Percentiles rank a stretch among this genome's conserved stretches.
phyloP scores from a whole-genome alignment of 2,329 filamentous ascomycete species.

The Aureobasidium namibiae region DNA sequence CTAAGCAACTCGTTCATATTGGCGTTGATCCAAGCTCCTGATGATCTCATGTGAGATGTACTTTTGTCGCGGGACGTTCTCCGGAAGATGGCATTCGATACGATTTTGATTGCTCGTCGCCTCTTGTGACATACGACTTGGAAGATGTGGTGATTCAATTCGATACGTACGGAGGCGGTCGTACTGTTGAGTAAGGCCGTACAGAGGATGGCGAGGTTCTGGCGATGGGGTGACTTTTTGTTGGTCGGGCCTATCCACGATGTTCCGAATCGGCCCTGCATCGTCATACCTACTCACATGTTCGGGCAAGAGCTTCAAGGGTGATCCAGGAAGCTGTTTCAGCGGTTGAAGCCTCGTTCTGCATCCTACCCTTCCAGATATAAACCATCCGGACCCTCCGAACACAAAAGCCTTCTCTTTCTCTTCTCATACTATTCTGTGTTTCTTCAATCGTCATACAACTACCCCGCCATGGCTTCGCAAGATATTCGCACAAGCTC shows the following conservation, averaged over 20 bases:
- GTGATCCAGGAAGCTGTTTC: background rate
- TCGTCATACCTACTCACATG: background rate
- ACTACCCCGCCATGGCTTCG: slow-evolving; percentile 1
- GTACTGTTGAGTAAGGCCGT: slow-evolving; percentile 1
- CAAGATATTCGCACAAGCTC: slow-evolving; percentile 12
- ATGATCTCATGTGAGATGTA: background rate
- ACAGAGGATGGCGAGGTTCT: background rate
- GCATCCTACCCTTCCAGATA: background rate
- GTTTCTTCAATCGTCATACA: background rate
- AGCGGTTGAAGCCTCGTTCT: background rate
- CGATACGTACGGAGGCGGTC: background rate
- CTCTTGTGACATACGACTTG: background rate
- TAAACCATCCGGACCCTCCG: background rate
- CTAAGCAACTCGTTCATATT: background rate
- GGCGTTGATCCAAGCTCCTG: background rate
- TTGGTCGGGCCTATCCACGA: background rate
- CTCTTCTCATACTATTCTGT: background rate
- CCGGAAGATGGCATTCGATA: background rate
- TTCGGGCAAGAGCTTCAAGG: background rate
- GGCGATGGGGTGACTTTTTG: slow-evolving; percentile 4
- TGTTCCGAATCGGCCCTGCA: background rate
- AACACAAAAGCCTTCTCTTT: background rate
- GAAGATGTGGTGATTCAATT: background rate
- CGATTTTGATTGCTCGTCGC: background rate
- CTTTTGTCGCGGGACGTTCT: background rate